These are phyloP conservation scores for Falciphora oryzae DNA, from an alignment of 2,329 filamentous ascomycete species.

Conservation along the genomic window DNA sequence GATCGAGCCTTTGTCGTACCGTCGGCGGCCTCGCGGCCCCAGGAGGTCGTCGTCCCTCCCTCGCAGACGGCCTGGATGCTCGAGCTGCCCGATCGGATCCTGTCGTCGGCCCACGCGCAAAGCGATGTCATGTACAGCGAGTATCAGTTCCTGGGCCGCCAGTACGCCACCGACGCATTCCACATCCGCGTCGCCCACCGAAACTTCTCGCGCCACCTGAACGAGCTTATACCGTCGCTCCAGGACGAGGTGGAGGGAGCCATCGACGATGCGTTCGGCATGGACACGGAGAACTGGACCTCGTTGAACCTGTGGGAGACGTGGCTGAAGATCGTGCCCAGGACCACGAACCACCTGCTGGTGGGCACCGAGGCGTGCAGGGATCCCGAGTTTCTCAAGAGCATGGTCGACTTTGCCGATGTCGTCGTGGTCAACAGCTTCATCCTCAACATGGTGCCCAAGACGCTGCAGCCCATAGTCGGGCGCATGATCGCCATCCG, in stretches of 20 bases:
- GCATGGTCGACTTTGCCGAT: conserved; percentile 43
- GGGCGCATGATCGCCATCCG: conserved; percentile 38
- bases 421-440: conserved; percentile 40
- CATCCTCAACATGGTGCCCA: conserved; percentile 40
- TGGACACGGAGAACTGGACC: conserved; percentile 30
- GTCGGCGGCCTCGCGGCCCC: conserved; percentile 32
- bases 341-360: conserved; percentile 37
- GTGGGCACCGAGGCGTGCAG: conserved; percentile 33
- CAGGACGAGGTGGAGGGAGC: conserved; percentile 34
- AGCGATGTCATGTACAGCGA: conserved; percentile 38
- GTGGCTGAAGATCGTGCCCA: conserved; percentile 36
- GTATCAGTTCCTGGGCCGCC: conserved; percentile 34
- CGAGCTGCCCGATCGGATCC: conserved; percentile 37
- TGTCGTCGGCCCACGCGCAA: conserved; percentile 37
- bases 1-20: conserved; percentile 36
- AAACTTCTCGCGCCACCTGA: conserved; percentile 35
- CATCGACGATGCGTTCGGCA: conserved; percentile 29
- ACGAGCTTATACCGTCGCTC: conserved; percentile 32
- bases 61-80: conserved; percentile 40
- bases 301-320: conserved; percentile 38
- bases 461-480: conserved; percentile 42
- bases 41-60: conserved; percentile 39
- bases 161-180: conserved; percentile 30
- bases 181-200: conserved; percentile 37
- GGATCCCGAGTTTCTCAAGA: conserved; percentile 38